Conservation (phyloP, 805 yeast genomes). For the Grigorovia transvaalensis region DNA sequence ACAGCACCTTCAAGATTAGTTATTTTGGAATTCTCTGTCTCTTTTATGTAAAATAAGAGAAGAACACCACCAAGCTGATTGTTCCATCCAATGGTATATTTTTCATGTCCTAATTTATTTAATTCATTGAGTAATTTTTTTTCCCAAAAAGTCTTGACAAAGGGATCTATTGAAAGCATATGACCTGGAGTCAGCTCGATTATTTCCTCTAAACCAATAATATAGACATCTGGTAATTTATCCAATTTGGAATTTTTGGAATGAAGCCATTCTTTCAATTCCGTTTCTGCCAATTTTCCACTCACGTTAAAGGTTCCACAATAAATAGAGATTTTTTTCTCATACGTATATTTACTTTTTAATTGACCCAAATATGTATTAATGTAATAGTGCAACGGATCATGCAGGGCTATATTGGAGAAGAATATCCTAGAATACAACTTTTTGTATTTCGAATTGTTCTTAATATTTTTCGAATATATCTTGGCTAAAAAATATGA, state of each 20-base stretch:
- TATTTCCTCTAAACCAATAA: slow-evolving; percentile 82
- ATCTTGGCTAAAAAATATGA: slow-evolving; percentile 76
- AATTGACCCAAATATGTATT: slow-evolving; percentile 49
- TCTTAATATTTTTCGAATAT: slow-evolving; percentile 39
- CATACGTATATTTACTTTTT: slow-evolving; percentile 45
- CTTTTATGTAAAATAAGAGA: slow-evolving; percentile 55
- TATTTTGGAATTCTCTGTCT: slow-evolving; percentile 40
- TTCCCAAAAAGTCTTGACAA: slow-evolving; percentile 56
- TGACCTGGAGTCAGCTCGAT: slow-evolving; percentile 76
- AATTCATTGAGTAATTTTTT: slow-evolving; percentile 40
- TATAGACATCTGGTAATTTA: slow-evolving; percentile 54
- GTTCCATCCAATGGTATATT: slow-evolving; percentile 53
- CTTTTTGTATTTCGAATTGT: slow-evolving; percentile 21
- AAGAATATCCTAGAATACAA: slow-evolving; percentile 21
- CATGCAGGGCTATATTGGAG: slow-evolving; percentile 56
- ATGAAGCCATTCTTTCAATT: slow-evolving; percentile 67
- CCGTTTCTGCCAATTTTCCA: slow-evolving; percentile 47
- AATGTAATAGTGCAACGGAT: slow-evolving; percentile 81
- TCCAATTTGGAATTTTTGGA: slow-evolving; percentile 36
- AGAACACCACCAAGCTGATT: slow-evolving; percentile 84
- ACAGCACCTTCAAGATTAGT: slow-evolving; percentile 57
- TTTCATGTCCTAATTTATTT: slow-evolving; percentile 27
- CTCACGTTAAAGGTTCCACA: slow-evolving; percentile 84
- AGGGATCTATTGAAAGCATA: slow-evolving; percentile 67
- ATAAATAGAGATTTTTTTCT: slow-evolving; percentile 51